A percentile compares a stretch with the other conserved stretches of the same genome.
These are phyloP conservation scores for Paulownia fortunei DNA, from an alignment of 257 asterid genomes.

Conservation along the genomic window DNA sequence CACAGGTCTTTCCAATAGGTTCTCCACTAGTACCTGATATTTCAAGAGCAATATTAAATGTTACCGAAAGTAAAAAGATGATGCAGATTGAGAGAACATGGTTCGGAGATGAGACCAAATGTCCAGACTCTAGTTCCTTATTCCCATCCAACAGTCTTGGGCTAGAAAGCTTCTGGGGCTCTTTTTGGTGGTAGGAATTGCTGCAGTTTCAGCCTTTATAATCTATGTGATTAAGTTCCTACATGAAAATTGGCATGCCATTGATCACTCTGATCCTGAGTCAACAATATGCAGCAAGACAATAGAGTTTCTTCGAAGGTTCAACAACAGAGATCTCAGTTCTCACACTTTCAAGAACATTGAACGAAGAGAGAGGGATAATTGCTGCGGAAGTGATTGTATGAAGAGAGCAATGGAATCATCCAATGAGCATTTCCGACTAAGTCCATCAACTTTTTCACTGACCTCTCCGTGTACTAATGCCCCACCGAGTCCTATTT, in stretches of 20 bases:
- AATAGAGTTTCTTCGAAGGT: constrained; percentile 21
- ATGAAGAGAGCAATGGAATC: background rate
- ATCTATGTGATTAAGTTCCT: constrained; percentile 35
- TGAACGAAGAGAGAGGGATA: constrained; percentile 13
- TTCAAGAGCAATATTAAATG: constrained; percentile 51
- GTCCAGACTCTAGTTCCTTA: constrained; percentile 16
- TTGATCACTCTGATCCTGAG: constrained; percentile 8
- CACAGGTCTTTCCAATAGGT: constrained; percentile 54
- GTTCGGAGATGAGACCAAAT: constrained; percentile 28
- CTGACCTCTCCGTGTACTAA: constrained; percentile 18
- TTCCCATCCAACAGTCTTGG: constrained; percentile 31
- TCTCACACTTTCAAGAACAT: constrained; percentile 40
- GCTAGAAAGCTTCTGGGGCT: constrained; percentile 50
- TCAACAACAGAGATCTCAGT: constrained; percentile 40
- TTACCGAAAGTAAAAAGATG: constrained; percentile 41
- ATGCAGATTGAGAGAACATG: constrained; percentile 26
- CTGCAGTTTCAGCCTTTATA: constrained; percentile 32
- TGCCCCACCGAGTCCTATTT: constrained; percentile 38
- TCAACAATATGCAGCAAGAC: constrained; percentile 29
- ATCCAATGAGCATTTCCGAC: background rate
- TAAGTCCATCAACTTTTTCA: constrained; percentile 30
- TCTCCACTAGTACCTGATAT: constrained; percentile 49
- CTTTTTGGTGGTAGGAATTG: constrained; percentile 41
- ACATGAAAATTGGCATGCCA: constrained; percentile 27
- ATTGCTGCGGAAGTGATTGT: background rate